Base-by-base conservation (phyloP, 1,139 yeast species). In the Geotrichum citri-aurantii region DNA sequence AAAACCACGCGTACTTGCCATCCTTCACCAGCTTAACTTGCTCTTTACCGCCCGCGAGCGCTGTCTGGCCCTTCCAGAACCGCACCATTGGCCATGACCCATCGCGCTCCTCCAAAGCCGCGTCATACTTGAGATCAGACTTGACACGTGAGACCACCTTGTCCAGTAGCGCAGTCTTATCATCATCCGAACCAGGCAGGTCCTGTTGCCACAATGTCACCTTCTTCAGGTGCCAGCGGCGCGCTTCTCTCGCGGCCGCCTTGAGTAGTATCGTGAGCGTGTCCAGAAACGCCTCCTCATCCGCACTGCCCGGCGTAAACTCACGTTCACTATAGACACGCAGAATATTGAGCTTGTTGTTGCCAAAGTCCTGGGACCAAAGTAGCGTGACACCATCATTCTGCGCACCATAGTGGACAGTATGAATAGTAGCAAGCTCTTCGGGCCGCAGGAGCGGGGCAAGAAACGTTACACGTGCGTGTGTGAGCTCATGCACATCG, bases 291-390 rank as follows among this genome's bases (percentile, higher is more conserved):
- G 54, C 47, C 0, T 26, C 27, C 12, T 27, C 52, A 23, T 46
- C 52, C 11, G 48, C 54, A 23, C 27, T 17, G 48, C 49, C 52
- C 17, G 49, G 48, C 3, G 24, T 40, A 12, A 19, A 24, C 14
- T 27, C 52, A 26, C 44, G 19, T 26, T 61, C 65, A 2, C 63
- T 63, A 50, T 64, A 63, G n/a, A 67, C 52, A 17, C 72, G 61
- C 55, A 77, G 50, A 14, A 77, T 64, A 12, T 74, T 66, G 54
- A 79, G 65, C 29, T 71, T 68, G 47, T 71, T 66, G 23, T 66
- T 72, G 59, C 73, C 74, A 75, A 78, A 78, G 55, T 77, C 78
- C 60, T 78, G 82, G 47, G 75, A 73, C 83, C 83, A 80, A 33
- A 79, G 68, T 23, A 79, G 69, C 67, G 77, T 78, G 31, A 71